These are phyloP conservation scores for Fusarium newnesense DNA, from an alignment of 2,329 filamentous ascomycete species.

Conservation along the genomic window DNA sequence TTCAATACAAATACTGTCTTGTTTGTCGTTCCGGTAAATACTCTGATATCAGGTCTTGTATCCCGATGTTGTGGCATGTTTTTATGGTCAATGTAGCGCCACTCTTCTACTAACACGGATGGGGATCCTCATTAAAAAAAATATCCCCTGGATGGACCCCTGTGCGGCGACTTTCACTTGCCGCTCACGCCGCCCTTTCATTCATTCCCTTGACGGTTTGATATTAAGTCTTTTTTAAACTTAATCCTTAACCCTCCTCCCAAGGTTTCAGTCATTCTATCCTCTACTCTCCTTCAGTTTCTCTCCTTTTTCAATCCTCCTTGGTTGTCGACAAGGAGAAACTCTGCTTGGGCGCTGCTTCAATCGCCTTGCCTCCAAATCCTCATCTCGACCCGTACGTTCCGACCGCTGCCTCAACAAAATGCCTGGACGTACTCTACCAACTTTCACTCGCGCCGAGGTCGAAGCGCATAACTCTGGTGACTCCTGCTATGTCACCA, in stretches of 20 bases:
- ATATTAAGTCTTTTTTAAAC: slow-evolving; percentile 24
- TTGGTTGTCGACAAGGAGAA: slow-evolving; percentile 19
- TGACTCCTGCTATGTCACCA: slow-evolving; percentile 91
- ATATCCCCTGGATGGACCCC: slow-evolving; percentile 40
- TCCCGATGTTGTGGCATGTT: slow-evolving; percentile 41
- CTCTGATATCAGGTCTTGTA: slow-evolving; percentile 13
- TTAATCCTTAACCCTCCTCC: slow-evolving; percentile 13
- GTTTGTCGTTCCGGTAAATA: slow-evolving; percentile 27
- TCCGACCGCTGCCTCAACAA: slow-evolving; percentile 34
- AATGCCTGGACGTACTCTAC: slow-evolving; percentile 86
- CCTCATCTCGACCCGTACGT: slow-evolving; percentile 4
- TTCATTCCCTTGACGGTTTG: slow-evolving; percentile 10
- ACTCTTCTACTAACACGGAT: slow-evolving; percentile 41
- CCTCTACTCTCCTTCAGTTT: slow-evolving; percentile 12
- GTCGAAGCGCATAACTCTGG: slow-evolving; percentile 81
- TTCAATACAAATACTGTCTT: slow-evolving; percentile 23
- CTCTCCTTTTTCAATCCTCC: background rate
- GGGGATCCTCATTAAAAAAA: slow-evolving; percentile 48
- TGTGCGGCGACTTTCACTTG: slow-evolving; percentile 31
- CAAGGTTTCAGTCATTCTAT: slow-evolving; percentile 2
- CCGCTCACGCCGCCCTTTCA: slow-evolving; percentile 32
- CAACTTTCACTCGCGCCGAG: slow-evolving; percentile 83
- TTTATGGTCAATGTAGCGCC: slow-evolving; percentile 44
- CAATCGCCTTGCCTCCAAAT: slow-evolving; percentile 8
- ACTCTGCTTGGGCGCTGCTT: slow-evolving; percentile 17